Evolutionary conservation across 768 basidiomycete genomes (phyloP), one percentile per base, ranked within the genome.

Genomic region (Lactarius tabidus): DNA sequence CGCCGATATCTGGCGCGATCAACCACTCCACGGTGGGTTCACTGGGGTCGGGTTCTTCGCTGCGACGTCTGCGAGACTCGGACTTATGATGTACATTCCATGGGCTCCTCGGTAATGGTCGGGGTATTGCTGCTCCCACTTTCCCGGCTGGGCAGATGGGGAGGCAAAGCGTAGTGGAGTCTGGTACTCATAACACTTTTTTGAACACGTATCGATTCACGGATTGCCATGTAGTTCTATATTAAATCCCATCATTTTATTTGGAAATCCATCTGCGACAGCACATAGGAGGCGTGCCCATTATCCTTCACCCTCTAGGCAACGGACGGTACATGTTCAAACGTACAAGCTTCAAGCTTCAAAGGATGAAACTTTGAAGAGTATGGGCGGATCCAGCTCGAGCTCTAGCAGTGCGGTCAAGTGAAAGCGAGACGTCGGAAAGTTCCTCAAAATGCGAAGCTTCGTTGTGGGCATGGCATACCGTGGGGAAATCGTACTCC

Each of bases 1-100:
- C 88, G 4, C 90, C 90, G 1, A 87, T 90, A 64, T 88, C 88
- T 7, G 90, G 89, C 0, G 85, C 85, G 0, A 88, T 91, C 69
- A 80, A 81, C 60, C 72, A 71, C 0, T 77, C 80, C 0, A 82
- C 85, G 1, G 80, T 3, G 79, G 80, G 0, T 91, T 83, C 70
- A 75, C 78, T 41, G 77, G 71, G 3, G 84, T 85, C 10, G 86
- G 86, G 20, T 76, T 79, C 59, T 87, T 81, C 65, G 84, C 84
- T 41, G 83, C 18, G 26, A 10, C 3, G 17, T 29, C 29, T 31
- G 14, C 35, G 33, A 28, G 14, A 28, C 28, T 28, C 14, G 9
- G 31, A 15, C 10, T 59, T 29, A 48, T 7, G n/a, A 23, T 33
- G 14, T 48, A 9, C 26, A 15, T n/a, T 17, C n/a, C 17, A 2